Conservation (phyloP, 768 basidiomycete species). For the Termitomyces sp. region DNA sequence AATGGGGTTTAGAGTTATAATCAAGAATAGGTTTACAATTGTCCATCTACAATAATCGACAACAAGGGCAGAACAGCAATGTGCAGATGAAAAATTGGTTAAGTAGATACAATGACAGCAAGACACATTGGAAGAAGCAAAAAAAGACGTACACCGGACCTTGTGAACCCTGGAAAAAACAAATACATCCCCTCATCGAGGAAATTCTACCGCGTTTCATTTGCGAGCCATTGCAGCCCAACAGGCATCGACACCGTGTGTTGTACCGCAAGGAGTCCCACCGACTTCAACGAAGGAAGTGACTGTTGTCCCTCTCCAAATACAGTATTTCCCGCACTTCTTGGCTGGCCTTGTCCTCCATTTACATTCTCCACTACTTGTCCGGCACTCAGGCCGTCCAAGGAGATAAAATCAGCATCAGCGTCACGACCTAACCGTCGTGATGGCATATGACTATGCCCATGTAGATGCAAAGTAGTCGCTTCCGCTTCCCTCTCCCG, state of each 20-base stretch:
- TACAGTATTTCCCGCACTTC: constrained; percentile 11
- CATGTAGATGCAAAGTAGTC: constrained; percentile 2
- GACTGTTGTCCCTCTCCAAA: constrained; percentile 34
- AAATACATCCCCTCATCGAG: background rate
- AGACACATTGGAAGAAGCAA: constrained; percentile 3
- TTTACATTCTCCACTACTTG: constrained; percentile 6
- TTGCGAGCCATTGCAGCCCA: constrained; percentile 64
- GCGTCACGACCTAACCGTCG: constrained; percentile 12
- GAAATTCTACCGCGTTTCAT: constrained; percentile 43
- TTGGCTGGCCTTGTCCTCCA: constrained; percentile 14
- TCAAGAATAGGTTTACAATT: background rate
- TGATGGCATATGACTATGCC: background rate
- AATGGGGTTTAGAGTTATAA: background rate
- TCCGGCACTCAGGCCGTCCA: constrained; percentile 9
- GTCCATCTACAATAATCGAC: constrained; percentile 1
- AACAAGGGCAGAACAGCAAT: constrained; percentile 3
- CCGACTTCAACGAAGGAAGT: constrained; percentile 70
- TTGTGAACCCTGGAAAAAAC: background rate
- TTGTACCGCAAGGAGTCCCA: constrained; percentile 46
- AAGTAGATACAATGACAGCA: constrained; percentile 10
- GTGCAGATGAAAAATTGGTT: background rate
- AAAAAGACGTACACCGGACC: constrained; percentile 1
- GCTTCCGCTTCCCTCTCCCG: constrained; percentile 19
- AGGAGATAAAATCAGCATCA: constrained; percentile 10
- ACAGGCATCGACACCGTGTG: constrained; percentile 45